Evolutionary conservation across 345 rosid genomes (phyloP).

Genomic region (Syzygium grande): DNA sequence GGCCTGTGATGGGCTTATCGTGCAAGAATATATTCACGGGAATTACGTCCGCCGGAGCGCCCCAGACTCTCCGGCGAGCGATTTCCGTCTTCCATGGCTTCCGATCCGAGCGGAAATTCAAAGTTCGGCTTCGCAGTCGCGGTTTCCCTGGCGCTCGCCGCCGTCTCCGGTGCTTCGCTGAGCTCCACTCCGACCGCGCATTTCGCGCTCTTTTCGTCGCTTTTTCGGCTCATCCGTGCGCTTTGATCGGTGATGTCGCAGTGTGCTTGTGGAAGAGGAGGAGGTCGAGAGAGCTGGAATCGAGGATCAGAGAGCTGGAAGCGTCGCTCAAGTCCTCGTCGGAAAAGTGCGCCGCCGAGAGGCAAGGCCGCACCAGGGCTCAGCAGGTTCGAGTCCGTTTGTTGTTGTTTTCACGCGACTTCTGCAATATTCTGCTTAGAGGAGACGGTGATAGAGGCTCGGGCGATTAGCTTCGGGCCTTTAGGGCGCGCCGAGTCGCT

Average conservation of each 20-base stretch:
- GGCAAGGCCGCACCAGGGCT: slow-evolving; percentile 85
- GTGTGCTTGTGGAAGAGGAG: slow-evolving; percentile 47
- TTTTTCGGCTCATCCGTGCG: neutral
- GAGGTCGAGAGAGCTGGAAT: slow-evolving; percentile 20
- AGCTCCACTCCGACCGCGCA: neutral
- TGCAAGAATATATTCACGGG: neutral
- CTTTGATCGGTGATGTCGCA: neutral
- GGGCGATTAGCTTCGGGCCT: neutral
- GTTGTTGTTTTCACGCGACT: neutral
- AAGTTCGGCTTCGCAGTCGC: neutral
- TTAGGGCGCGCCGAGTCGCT: no score
- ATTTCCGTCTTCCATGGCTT: neutral
- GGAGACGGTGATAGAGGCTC: neutral
- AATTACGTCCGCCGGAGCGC: neutral
- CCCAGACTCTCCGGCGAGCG: neutral
- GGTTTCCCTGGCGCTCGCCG: slow-evolving; percentile 11
- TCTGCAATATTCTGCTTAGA: neutral
- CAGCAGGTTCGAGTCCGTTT: slow-evolving; percentile 48
- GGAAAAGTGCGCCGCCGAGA: slow-evolving; percentile 66
- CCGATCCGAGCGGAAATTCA: neutral
- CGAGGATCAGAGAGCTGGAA: slow-evolving; percentile 42
- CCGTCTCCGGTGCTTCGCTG: slow-evolving; percentile 14
- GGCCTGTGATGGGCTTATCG: neutral
- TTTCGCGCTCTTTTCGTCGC: neutral
- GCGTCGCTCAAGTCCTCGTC: slow-evolving; percentile 47